Evolutionary conservation across 371 early-diverging fungal genomes (phyloP).

Genomic region (Blastocladiella emersonii): DNA sequence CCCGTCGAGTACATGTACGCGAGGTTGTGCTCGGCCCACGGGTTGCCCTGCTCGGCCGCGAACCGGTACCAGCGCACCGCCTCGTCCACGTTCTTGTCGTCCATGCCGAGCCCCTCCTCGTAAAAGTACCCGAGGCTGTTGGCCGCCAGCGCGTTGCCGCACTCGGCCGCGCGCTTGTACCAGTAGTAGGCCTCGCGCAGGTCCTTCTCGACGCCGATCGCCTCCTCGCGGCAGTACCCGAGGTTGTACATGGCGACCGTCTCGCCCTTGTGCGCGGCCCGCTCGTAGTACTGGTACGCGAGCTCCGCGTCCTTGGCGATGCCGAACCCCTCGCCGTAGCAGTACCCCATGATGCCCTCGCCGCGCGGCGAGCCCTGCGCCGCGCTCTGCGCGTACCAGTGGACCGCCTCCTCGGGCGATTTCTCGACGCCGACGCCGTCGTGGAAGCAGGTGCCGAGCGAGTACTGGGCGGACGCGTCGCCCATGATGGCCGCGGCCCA

Average conservation of each 20-base stretch:
- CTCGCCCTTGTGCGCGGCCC: slow-evolving; percentile 44
- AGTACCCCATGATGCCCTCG: slow-evolving; percentile 72
- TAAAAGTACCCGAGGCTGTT: slow-evolving; percentile 74
- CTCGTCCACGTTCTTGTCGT: slow-evolving; percentile 37
- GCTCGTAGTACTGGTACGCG: slow-evolving; percentile 52
- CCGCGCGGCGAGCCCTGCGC: slow-evolving; percentile 63
- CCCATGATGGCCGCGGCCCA: slow-evolving; percentile 35
- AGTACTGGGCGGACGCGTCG: slow-evolving; percentile 54
- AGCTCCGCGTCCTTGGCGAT: slow-evolving; percentile 43
- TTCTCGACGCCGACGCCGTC: slow-evolving; percentile 55
- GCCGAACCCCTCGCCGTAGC: slow-evolving; percentile 78
- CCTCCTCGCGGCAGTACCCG: slow-evolving; percentile 69
- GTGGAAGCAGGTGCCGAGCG: slow-evolving; percentile 59
- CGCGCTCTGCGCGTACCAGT: slow-evolving; percentile 58
- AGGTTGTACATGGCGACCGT: slow-evolving; percentile 65
- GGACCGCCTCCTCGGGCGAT: slow-evolving; percentile 44
- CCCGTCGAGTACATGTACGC: slow-evolving; percentile 70
- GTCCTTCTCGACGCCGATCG: slow-evolving; percentile 51
- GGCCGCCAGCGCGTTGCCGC: slow-evolving; percentile 70
- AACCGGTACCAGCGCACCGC: slow-evolving; percentile 70
- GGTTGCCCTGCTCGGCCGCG: slow-evolving; percentile 66
- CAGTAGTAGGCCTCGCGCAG: slow-evolving; percentile 49
- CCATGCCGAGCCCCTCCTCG: slow-evolving; percentile 60
- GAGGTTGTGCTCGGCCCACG: slow-evolving; percentile 76
- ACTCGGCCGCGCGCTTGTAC: slow-evolving; percentile 48